Evolutionary conservation across 208 protist species (phyloP).

Genomic region (Acanthamoeba healyi): DNA sequence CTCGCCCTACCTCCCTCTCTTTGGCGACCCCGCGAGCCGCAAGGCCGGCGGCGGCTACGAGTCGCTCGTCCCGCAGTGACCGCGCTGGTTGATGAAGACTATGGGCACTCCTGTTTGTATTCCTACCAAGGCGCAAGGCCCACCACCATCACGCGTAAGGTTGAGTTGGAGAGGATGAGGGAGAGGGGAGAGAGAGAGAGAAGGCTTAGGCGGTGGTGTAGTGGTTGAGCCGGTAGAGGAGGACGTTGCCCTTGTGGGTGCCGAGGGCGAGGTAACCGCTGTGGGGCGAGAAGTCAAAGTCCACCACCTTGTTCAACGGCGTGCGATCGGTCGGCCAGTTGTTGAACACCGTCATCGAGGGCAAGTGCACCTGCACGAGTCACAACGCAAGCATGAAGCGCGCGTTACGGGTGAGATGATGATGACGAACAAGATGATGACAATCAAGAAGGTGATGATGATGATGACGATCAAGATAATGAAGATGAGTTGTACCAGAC

Average conservation of each 20-base stretch:
- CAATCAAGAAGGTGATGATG: not conserved
- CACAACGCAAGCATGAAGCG: too few relatives aligned
- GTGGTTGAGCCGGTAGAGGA: constrained; percentile 80
- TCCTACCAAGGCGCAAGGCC: too few relatives aligned
- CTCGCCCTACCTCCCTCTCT: constrained; percentile 5
- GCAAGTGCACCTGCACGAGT: constrained; percentile 54
- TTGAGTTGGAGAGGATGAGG: not conserved
- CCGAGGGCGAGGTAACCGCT: constrained; percentile 73
- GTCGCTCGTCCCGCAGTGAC: not conserved
- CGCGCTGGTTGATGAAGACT: too few relatives aligned
- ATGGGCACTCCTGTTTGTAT: too few relatives aligned
- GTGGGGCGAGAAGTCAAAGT: constrained; percentile 71
- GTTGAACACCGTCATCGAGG: constrained; percentile 49
- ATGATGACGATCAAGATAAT: not conserved
- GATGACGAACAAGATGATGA: not conserved
- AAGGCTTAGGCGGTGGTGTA: constrained; percentile 30
- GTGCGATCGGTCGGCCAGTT: constrained; percentile 77
- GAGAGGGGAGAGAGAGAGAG: not conserved
- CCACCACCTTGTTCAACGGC: constrained; percentile 46
- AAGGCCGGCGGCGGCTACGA: constrained; percentile 32
- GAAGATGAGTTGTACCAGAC: not conserved
- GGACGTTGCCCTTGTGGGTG: constrained; percentile 70
- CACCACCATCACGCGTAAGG: too few relatives aligned
- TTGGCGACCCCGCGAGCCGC: not conserved
- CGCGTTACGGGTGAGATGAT: not conserved